Evolutionary conservation across 1,139 yeast species (phyloP), one percentile per base, ranked within the genome.

Genomic region (Suhomyces kunorum): DNA sequence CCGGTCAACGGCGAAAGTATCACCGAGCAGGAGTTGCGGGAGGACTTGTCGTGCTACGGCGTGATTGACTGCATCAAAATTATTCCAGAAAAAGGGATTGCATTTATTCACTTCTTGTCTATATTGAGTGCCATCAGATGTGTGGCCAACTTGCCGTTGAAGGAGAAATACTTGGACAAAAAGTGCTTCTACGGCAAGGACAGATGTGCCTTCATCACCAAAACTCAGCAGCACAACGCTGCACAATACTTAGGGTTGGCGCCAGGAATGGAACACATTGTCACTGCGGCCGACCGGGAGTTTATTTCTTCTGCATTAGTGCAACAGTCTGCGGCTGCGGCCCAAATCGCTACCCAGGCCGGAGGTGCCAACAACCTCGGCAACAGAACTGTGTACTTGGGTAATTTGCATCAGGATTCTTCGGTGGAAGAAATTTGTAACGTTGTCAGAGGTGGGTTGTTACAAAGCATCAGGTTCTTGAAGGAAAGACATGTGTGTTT

Each of bases 201-300:
- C 57, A 61, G 84, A 55, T 79, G 84, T 63, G 84, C 84, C 5
- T 79, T 79, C 56, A 87, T 90, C 38, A 88, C 97, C 27, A 88
- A 87, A 62, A 87, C 97, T 20, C 97, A 92, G 64, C 96, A 89
- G 64, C 97, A 90, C 59, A 89, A 90, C 61, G 98, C 98, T 16
- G 96, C 97, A 7, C 96, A 90, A 64, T 90, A 88, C 60, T 70
- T 90, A 45, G 97, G 97, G 2, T 75, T 89, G 51, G 89, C 90
- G 29, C 95, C 95, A 16, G 95, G 95, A 19, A 81, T 83, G 79
- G 96, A 87, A 58, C 89, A 86, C 57, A 71, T 87, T 44, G 83
- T 83, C 19, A 83, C 89, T 30, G 85, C 85, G 45, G 88, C 90
- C 16, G 96, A 89, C 60, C 70, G 87, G 38, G 87, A 80, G 50